phyloP scores from a whole-genome alignment of 805 yeast species.

The Zygotorulaspora sp. region DNA sequence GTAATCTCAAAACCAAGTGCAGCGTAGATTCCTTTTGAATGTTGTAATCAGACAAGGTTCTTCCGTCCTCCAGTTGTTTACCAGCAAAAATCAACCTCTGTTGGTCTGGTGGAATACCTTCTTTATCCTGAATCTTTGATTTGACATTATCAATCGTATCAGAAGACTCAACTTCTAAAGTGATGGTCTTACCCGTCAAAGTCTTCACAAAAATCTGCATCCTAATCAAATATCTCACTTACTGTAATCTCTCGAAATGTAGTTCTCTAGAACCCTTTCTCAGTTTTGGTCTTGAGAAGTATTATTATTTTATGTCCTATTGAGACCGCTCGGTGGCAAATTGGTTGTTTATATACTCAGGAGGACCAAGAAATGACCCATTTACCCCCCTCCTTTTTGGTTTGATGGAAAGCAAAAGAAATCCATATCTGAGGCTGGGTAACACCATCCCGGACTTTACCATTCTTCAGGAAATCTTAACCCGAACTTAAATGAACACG shows the following conservation, averaged over 20 bases:
- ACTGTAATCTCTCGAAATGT: no score
- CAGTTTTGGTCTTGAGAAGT: no score
- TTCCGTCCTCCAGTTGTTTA: constrained; percentile 89
- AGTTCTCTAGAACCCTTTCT: neutral
- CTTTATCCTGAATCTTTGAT: constrained; percentile 89
- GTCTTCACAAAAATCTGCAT: constrained; percentile 88
- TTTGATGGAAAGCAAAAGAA: neutral
- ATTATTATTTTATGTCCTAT: neutral
- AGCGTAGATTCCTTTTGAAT: constrained; percentile 86
- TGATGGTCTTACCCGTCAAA: constrained; percentile 80
- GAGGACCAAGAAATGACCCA: neutral
- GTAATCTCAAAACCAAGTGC: constrained; percentile 74
- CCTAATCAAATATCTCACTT: constrained; percentile 48
- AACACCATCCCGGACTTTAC: neutral
- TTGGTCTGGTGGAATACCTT: constrained; percentile 92
- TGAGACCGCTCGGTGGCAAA: neutral
- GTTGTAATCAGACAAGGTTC: constrained; percentile 88
- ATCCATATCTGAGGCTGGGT: neutral
- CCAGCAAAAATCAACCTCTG: constrained; percentile 91
- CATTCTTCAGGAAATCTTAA: neutral
- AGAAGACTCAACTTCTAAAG: constrained; percentile 77
- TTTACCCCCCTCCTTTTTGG: neutral
- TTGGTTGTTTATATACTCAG: neutral
- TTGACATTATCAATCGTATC: constrained; percentile 90
- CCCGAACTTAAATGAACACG: neutral